phyloP scores from a whole-genome alignment of 257 asterid species.

The Gardenia jasminoides region DNA sequence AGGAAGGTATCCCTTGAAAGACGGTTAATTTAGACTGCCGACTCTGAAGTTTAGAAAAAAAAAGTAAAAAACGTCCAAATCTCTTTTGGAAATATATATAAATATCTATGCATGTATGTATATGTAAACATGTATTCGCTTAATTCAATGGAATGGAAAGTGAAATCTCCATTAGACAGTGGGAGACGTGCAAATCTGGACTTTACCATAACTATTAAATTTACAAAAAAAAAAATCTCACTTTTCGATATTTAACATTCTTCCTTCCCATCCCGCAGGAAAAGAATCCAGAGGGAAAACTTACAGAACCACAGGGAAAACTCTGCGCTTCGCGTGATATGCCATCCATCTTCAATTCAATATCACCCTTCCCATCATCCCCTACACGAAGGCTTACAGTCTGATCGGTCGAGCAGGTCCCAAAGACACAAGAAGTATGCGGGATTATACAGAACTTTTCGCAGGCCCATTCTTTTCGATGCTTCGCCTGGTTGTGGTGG shows the following conservation, averaged over 20 bases:
- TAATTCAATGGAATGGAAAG: not conserved
- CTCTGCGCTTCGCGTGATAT: conserved; percentile 37
- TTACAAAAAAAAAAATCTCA: too few relatives aligned
- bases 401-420: not conserved
- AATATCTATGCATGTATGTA: too few relatives aligned
- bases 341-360: conserved; percentile 23
- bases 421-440: not conserved
- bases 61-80: too few relatives aligned
- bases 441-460: not conserved
- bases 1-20: not conserved
- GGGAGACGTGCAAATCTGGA: not conserved
- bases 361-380: too few relatives aligned
- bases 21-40: not conserved
- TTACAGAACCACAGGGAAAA: not conserved
- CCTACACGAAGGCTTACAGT: not conserved
- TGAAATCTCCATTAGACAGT: not conserved
- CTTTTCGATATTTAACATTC: not conserved
- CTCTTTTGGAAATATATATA: too few relatives aligned
- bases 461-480: not conserved
- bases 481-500: conserved; percentile 24
- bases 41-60: not conserved
- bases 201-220: not conserved
- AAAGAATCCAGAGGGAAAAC: not conserved
- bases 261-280: not conserved
- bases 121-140: not conserved